These are phyloP conservation scores for Auriscalpium microsporum DNA, from an alignment of 768 basidiomycete species.

Conservation along the genomic window DNA sequence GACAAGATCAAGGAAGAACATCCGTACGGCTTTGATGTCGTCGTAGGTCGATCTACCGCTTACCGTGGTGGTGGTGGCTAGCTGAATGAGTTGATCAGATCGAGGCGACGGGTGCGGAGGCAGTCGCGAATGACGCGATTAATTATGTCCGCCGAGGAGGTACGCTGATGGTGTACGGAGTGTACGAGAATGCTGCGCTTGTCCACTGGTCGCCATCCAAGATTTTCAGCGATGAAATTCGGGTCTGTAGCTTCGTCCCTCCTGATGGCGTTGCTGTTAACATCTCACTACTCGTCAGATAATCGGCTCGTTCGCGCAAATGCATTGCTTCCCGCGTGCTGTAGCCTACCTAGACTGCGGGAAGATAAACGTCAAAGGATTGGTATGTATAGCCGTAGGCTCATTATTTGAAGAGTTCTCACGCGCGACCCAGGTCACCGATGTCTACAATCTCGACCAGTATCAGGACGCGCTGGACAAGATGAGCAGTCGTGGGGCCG, in stretches of 20 bases:
- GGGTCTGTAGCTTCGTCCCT: conserved; percentile 22
- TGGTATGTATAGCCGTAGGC: conserved; percentile 37
- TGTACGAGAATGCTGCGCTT: conserved; percentile 77
- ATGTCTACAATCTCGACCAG: conserved; percentile 48
- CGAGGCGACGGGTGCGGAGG: conserved; percentile 78
- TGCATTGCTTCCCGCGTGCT: conserved; percentile 84
- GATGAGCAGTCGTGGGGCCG: conserved; percentile 46
- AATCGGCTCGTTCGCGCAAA: conserved; percentile 86
- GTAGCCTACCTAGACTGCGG: conserved; percentile 86
- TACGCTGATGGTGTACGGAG: conserved; percentile 83
- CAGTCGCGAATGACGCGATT: conserved; percentile 80
- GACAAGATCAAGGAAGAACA: conserved; percentile 68
- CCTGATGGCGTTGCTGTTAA: neutral
- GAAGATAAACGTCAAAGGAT: conserved; percentile 75
- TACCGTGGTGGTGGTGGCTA: too few species aligned
- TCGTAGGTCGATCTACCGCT: conserved; percentile 26
- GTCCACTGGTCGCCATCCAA: conserved; percentile 85
- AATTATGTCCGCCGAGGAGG: conserved; percentile 84
- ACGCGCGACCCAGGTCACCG: conserved; percentile 36
- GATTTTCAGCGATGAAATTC: conserved; percentile 69
- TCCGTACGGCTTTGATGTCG: conserved; percentile 87
- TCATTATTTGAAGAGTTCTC: neutral
- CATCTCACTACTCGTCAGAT: conserved; percentile 37
- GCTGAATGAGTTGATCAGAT: too few species aligned
- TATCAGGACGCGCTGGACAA: conserved; percentile 60